A percentile compares a stretch with the other conserved stretches of the same genome.
Conservation (phyloP, 495 filamentous ascomycete species). For the Penicillium fimorum region DNA sequence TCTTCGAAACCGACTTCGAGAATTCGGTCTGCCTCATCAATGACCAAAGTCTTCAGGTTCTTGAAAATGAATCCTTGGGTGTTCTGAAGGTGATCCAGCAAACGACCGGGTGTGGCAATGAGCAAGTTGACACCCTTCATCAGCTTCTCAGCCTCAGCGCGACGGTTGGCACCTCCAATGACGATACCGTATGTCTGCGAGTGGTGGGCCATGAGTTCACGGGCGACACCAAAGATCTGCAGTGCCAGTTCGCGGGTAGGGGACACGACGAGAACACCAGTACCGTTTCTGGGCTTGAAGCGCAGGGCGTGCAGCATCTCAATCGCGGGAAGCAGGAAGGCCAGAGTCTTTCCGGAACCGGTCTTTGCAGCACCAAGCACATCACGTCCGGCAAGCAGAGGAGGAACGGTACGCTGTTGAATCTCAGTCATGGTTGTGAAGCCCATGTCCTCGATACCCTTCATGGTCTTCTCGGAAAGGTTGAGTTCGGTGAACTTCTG, state of each 20-base stretch:
- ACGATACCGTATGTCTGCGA: constrained; percentile 95
- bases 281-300: constrained; percentile 81
- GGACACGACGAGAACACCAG: constrained; percentile 77
- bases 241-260: constrained; percentile 78
- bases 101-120: constrained; percentile 87
- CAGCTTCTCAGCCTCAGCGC: constrained; percentile 92
- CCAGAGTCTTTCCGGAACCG: constrained; percentile 90
- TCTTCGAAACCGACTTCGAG: constrained; percentile 98
- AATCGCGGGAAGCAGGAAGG: constrained; percentile 90
- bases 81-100: constrained; percentile 94
- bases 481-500: constrained; percentile 76
- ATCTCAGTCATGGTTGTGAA: constrained; percentile 97
- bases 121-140: constrained; percentile 90
- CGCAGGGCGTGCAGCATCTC: constrained; percentile 90
- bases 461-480: constrained; percentile 80
- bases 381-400: constrained; percentile 83
- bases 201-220: constrained; percentile 83
- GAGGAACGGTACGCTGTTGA: constrained; percentile 83
- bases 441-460: constrained; percentile 85
- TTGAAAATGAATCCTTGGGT: constrained; percentile 91
- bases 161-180: constrained; percentile 90
- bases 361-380: constrained; percentile 97
- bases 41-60: constrained; percentile 83
- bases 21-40: constrained; percentile 89
- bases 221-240: constrained; percentile 93